Percentiles rank a stretch among this genome's conserved stretches.
phyloP scores from a whole-genome alignment of 208 protist genomes.

The Trichomonas tenax region DNA sequence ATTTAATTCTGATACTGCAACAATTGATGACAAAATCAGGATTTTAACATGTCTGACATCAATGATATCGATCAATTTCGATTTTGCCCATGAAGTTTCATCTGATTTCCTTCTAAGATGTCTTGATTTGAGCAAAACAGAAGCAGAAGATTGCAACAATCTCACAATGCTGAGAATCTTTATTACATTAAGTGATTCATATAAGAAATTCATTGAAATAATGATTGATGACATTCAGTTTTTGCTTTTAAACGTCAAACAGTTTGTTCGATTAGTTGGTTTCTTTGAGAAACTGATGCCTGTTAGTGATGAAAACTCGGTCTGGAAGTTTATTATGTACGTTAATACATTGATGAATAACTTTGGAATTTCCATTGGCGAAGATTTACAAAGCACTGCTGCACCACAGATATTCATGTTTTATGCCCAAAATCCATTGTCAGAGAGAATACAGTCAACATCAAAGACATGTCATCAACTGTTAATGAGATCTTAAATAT shows the following conservation, averaged over 20 bases:
- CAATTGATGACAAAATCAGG: background rate
- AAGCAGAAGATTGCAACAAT: background rate
- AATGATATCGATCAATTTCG: background rate
- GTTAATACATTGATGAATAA: background rate
- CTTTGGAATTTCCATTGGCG: background rate
- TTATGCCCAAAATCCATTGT: background rate
- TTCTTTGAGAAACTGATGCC: background rate
- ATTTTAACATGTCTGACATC: background rate
- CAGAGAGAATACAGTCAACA: background rate
- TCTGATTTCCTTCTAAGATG: background rate
- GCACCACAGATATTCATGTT: background rate
- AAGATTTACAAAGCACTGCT: background rate
- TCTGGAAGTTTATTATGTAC: background rate
- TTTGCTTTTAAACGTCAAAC: background rate
- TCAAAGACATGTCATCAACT: background rate
- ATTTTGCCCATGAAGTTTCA: background rate
- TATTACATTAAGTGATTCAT: background rate
- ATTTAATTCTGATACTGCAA: background rate
- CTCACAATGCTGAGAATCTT: background rate
- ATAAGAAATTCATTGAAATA: background rate
- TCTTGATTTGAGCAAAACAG: background rate
- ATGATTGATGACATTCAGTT: background rate
- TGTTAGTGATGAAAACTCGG: background rate
- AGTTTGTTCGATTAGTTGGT: background rate
- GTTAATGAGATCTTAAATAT: background rate